Conservation (phyloP, 202 grass and related monocot species). For the Setaria viridis region DNA sequence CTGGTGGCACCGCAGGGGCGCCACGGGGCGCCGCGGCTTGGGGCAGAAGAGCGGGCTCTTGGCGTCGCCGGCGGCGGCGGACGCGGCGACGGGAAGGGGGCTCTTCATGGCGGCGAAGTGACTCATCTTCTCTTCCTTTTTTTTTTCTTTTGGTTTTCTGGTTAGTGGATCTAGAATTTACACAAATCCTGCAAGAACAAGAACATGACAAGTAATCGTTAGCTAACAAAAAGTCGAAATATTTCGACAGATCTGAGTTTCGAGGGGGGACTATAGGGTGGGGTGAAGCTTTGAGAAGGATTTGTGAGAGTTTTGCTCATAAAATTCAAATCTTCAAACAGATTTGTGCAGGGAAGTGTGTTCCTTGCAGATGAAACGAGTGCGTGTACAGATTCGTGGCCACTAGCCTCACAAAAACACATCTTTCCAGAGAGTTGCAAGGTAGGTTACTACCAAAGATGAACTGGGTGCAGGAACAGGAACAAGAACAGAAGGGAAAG, state of each 20-base stretch:
- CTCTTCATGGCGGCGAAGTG: constrained; percentile 78
- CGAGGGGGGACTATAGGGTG: no score
- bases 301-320: background rate
- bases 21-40: constrained; percentile 75
- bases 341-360: background rate
- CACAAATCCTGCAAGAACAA: constrained; percentile 52
- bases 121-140: constrained; percentile 59
- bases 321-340: background rate
- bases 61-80: constrained; percentile 44
- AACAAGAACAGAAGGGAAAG: background rate
- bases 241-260: background rate
- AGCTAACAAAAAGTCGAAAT: background rate
- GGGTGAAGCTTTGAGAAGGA: background rate
- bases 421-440: background rate
- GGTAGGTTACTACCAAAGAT: background rate
- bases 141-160: background rate
- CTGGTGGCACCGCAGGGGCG: constrained; percentile 65
- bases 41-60: constrained; percentile 88
- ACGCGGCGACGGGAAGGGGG: constrained; percentile 59
- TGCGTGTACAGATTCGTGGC: background rate
- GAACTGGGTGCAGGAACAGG: background rate
- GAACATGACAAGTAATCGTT: background rate
- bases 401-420: background rate
- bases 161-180: constrained; percentile 57
- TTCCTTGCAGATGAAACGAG: background rate